A percentile compares a stretch with the other conserved stretches of the same genome.
Evolutionary conservation across 495 filamentous ascomycete species (phyloP).

Genomic region (Trichoderma asperelloides): DNA sequence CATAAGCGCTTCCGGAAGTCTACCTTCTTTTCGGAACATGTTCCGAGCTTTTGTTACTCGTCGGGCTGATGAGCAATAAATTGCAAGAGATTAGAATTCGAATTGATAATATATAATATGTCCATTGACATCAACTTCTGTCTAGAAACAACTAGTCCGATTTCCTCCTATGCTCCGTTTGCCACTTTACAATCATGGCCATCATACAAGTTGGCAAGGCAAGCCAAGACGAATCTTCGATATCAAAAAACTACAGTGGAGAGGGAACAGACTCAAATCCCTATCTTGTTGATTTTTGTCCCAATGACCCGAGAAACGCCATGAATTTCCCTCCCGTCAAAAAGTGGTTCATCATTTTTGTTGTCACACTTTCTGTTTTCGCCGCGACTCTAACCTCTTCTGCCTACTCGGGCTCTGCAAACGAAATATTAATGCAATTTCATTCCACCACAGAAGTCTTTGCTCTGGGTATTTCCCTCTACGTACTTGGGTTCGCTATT

Average conservation of each 20-base stretch:
- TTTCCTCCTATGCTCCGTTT: not conserved
- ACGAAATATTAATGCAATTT: conserved; percentile 29
- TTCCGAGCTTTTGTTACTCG: not conserved
- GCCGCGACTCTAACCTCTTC: conserved; percentile 46
- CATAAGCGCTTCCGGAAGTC: not conserved
- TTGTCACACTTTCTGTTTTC: conserved; percentile 49
- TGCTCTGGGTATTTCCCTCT: conserved; percentile 33
- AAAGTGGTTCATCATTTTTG: conserved; percentile 49
- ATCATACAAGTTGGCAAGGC: not conserved
- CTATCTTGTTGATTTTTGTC: not conserved
- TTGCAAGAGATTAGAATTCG: not conserved
- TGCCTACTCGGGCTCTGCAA: conserved; percentile 28
- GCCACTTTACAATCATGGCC: not conserved
- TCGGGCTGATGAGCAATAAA: not conserved
- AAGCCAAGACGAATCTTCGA: not conserved
- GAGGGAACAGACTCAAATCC: not conserved
- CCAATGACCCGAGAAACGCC: not conserved
- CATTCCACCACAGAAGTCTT: conserved; percentile 29
- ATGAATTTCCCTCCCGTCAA: not conserved
- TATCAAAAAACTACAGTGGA: not conserved
- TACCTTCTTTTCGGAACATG: not conserved
- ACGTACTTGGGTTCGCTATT: conserved; percentile 39
- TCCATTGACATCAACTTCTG: not conserved
- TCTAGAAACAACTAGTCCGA: not conserved
- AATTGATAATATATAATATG: not conserved